A percentile compares a stretch with the other conserved stretches of the same genome.
Evolutionary conservation across 2,329 filamentous ascomycete species (phyloP).

Genomic region (Calycina marina): DNA sequence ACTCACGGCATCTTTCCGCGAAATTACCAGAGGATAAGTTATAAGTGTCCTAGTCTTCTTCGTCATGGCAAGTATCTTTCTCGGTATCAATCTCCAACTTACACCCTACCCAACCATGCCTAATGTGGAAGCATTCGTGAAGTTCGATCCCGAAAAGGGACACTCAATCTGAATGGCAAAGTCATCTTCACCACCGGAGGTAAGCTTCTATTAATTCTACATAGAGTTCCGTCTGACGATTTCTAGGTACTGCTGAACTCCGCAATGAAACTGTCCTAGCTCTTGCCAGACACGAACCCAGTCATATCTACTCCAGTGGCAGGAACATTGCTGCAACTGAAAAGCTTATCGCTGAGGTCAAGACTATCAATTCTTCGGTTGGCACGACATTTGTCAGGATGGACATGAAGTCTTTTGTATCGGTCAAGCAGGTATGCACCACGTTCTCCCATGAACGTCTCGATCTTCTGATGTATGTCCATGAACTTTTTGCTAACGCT

Average conservation of each 20-base stretch:
- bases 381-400: conserved; percentile 26
- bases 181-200: conserved; percentile 12
- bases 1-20: too few relatives aligned
- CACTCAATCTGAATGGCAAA: conserved; percentile 8
- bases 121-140: background rate
- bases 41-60: too few relatives aligned
- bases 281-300: conserved; percentile 27
- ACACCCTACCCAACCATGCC: too few relatives aligned
- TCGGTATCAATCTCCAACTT: too few relatives aligned
- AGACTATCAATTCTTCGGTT: conserved; percentile 10
- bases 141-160: conserved; percentile 9
- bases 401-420: conserved; percentile 30
- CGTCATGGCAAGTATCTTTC: too few relatives aligned
- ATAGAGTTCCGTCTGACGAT: background rate
- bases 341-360: conserved; percentile 25
- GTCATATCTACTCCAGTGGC: conserved; percentile 25
- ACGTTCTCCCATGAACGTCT: conserved; percentile 25
- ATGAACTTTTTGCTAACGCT: background rate
- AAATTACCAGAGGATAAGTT: too few relatives aligned
- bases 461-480: conserved; percentile 27
- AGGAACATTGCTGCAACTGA: conserved; percentile 23
- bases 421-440: conserved; percentile 26
- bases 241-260: conserved; percentile 25
- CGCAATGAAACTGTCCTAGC: conserved; percentile 28
- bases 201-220: conserved; percentile 2